Evolutionary conservation across 805 yeast species (phyloP).

Genomic region (Saturnispora dispora): DNA sequence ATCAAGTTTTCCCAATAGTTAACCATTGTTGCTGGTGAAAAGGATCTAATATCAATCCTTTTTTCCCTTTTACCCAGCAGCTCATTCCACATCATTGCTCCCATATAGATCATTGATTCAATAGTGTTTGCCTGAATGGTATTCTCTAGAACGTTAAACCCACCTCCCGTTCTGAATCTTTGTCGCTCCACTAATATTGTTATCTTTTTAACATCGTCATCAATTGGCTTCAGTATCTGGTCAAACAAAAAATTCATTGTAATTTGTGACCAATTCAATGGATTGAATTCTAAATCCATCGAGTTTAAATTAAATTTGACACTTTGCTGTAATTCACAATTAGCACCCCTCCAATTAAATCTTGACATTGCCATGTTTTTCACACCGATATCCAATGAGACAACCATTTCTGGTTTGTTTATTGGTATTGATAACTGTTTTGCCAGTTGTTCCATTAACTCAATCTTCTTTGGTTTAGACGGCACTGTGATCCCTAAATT

Average conservation of each 20-base stretch:
- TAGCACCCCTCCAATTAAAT: conserved; percentile 9
- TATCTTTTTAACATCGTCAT: conserved; percentile 27
- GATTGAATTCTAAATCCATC: conserved; percentile 21
- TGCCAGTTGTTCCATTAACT: conserved; percentile 3
- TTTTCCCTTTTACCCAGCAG: background rate
- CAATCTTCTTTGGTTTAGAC: background rate
- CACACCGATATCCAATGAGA: conserved; percentile 29
- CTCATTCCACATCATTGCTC: conserved; percentile 7
- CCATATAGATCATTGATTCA: conserved; percentile 37
- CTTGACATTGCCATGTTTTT: conserved; percentile 27
- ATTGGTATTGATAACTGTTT: background rate
- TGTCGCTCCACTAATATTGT: conserved; percentile 46
- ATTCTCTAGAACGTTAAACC: conserved; percentile 39
- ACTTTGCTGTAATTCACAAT: conserved; percentile 21
- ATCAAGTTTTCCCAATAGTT: conserved; percentile 21
- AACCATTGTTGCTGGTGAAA: conserved; percentile 21
- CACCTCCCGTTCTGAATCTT: conserved; percentile 41
- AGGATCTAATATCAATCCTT: background rate
- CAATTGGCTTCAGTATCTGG: conserved; percentile 8
- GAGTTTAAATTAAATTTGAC: conserved; percentile 26
- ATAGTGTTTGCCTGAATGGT: conserved; percentile 44
- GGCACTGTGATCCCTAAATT: conserved; percentile 8
- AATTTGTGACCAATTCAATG: conserved; percentile 22
- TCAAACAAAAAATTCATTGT: conserved; percentile 16
- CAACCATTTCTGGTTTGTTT: conserved; percentile 13